phyloP scores from a whole-genome alignment of 202 grass and related monocot species.

The Zizania palustris region DNA sequence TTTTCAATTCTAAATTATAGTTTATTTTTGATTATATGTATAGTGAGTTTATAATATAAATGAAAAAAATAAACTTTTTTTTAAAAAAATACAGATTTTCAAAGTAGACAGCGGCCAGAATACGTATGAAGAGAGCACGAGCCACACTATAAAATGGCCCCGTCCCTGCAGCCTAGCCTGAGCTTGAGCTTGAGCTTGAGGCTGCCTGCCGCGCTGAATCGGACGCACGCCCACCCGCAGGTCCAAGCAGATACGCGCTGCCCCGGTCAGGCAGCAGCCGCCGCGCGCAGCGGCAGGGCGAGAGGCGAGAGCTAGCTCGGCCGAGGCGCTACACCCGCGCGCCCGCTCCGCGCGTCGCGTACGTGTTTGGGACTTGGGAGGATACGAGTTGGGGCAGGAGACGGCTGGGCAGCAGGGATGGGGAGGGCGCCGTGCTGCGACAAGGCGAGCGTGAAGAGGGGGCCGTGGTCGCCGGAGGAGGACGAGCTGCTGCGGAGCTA shows the following conservation, averaged over 20 bases:
- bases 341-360: too few relatives aligned
- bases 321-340: neutral
- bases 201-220: neutral
- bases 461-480: conserved; percentile 95
- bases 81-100: too few relatives aligned
- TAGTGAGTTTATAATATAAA: too few relatives aligned
- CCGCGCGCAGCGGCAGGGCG: neutral
- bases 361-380: too few relatives aligned
- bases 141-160: neutral
- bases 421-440: conserved; percentile 97
- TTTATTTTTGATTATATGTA: too few relatives aligned
- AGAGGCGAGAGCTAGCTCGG: neutral
- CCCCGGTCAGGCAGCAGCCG: too few relatives aligned
- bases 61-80: too few relatives aligned
- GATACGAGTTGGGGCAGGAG: neutral
- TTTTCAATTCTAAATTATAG: too few relatives aligned
- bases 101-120: too few relatives aligned
- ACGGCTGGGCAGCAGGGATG: conserved; percentile 39
- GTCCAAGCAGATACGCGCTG: neutral
- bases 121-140: too few relatives aligned
- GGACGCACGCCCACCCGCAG: neutral
- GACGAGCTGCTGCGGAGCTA: conserved; percentile 29
- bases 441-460: conserved; percentile 86
- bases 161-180: neutral
- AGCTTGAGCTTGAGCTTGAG: too few relatives aligned